These are phyloP conservation scores for Pterocarpus santalinus DNA, from an alignment of 306 rosid genomes.

Conservation along the genomic window DNA sequence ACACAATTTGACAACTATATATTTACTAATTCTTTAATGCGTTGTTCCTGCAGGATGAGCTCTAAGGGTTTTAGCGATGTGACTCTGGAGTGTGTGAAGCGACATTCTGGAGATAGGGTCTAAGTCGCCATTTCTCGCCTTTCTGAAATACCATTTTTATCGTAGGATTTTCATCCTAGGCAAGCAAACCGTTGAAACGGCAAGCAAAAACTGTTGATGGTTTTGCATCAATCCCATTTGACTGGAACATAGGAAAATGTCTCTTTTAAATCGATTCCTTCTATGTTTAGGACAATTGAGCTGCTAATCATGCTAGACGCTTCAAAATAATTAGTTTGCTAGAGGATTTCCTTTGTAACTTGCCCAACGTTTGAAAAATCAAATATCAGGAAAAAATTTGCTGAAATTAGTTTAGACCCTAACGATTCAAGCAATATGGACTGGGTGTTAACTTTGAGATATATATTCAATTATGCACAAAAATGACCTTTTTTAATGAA, in stretches of 20 bases:
- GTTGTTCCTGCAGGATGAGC: conserved; percentile 80
- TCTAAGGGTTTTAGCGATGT: conserved; percentile 53
- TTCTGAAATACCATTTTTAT: conserved; percentile 37
- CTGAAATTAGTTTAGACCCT: not conserved
- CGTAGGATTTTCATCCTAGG: conserved; percentile 54
- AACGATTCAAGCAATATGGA: not conserved
- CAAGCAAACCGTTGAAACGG: conserved; percentile 38
- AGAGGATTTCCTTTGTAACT: not conserved
- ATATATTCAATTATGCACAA: no score
- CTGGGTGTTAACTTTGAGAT: not conserved
- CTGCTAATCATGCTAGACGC: not conserved
- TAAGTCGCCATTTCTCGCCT: conserved; percentile 4
- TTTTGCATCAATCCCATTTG: conserved; percentile 47
- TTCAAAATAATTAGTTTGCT: not conserved
- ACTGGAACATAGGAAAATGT: conserved; percentile 49
- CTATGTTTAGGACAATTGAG: conserved; percentile 30
- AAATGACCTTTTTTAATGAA: no score
- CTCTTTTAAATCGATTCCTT: conserved; percentile 5
- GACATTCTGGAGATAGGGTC: conserved; percentile 36
- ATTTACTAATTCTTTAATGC: not conserved
- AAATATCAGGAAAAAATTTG: not conserved
- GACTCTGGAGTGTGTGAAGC: conserved; percentile 37
- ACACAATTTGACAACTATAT: not conserved
- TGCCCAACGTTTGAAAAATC: not conserved
- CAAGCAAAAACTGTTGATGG: conserved; percentile 32